Conservation (phyloP, 805 yeast species). For the Komagataella kurtzmanii region DNA sequence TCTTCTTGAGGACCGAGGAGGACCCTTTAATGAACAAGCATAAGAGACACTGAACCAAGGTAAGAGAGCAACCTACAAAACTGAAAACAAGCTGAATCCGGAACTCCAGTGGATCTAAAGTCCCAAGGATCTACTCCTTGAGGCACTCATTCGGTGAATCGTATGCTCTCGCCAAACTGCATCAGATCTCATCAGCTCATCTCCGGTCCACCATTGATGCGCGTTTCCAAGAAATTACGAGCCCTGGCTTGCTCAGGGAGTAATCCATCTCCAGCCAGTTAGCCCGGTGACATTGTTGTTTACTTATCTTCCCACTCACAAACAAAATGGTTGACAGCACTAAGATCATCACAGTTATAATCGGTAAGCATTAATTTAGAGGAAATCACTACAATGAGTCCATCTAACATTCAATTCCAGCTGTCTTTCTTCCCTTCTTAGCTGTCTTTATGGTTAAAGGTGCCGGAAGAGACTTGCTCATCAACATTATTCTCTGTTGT, state of each 20-base stretch:
- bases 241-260: neutral
- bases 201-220: neutral
- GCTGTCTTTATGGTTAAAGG: constrained; percentile 66
- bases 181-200: neutral
- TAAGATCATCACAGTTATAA: constrained; percentile 11
- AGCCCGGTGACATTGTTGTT: neutral
- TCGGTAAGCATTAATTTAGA: constrained; percentile 8
- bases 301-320: neutral
- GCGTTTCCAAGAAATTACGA: neutral
- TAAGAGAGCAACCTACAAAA: no score
- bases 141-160: no score
- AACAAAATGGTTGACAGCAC: constrained; percentile 7
- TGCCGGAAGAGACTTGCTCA: constrained; percentile 46
- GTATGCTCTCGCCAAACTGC: no score
- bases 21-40: no score
- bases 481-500: constrained; percentile 48
- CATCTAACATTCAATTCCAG: constrained; percentile 13
- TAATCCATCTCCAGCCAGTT: neutral
- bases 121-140: no score
- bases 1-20: no score
- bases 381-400: neutral
- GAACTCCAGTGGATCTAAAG: no score
- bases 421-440: constrained; percentile 60
- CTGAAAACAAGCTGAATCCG: no score
- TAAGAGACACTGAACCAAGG: no score